Conservation (phyloP, 345 rosid species). For the Eucalyptus lansdowneana region DNA sequence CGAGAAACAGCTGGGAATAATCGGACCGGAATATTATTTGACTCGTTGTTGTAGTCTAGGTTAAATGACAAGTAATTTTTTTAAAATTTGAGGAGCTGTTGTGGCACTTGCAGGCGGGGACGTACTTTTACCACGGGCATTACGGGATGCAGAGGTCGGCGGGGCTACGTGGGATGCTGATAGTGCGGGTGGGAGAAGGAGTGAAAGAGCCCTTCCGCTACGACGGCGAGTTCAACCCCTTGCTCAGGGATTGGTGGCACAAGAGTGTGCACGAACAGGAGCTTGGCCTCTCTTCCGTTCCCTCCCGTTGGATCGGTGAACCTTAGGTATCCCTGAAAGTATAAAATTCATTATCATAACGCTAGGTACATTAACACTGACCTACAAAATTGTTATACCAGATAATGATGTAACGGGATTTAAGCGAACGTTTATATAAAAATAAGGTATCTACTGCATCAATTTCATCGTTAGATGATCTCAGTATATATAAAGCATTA, state of each 20-base stretch:
- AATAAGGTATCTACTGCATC: too few relatives aligned
- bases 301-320: conserved; percentile 78
- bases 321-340: conserved; percentile 30
- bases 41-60: neutral
- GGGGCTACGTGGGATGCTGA: conserved; percentile 56
- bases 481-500: too few relatives aligned
- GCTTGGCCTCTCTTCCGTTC: conserved; percentile 55
- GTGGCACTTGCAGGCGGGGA: conserved; percentile 43
- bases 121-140: conserved; percentile 84
- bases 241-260: conserved; percentile 92
- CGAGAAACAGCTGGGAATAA: neutral
- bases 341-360: neutral
- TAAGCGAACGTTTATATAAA: neutral
- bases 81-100: neutral
- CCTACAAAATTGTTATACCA: neutral
- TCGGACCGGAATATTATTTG: neutral
- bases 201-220: conserved; percentile 47
- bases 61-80: neutral
- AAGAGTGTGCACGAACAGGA: conserved; percentile 44
- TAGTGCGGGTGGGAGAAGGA: conserved; percentile 37
- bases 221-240: conserved; percentile 49
- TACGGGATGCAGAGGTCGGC: conserved; percentile 89
- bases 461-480: too few relatives aligned
- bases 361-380: neutral
- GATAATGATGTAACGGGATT: neutral